Conservation (phyloP, 345 rosid genomes). For the Erucastrum elatum region DNA sequence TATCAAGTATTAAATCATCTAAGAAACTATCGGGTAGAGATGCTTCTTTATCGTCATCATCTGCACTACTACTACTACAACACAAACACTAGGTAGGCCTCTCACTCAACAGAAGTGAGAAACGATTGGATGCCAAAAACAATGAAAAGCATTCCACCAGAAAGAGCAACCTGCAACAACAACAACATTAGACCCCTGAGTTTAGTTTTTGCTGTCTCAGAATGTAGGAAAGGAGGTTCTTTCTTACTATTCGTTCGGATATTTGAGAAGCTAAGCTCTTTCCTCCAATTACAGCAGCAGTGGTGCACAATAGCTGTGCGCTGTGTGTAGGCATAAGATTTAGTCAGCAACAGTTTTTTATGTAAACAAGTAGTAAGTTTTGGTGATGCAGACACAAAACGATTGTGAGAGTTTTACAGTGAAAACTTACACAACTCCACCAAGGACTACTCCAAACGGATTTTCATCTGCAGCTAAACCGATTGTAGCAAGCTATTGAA, state of each 20-base stretch:
- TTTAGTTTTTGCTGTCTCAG: no score
- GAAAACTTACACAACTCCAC: conserved; percentile 44
- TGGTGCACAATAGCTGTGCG: conserved; percentile 87
- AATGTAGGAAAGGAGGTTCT: neutral
- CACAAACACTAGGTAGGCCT: conserved; percentile 13
- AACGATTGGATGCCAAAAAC: conserved; percentile 89
- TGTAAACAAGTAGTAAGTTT: no score
- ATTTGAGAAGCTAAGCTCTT: conserved; percentile 97
- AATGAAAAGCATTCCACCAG: conserved; percentile 89
- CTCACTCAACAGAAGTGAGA: conserved; percentile 54
- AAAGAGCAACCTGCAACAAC: conserved; percentile 73
- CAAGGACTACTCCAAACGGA: conserved; percentile 46
- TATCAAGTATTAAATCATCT: neutral
- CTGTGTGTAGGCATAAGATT: conserved; percentile 41
- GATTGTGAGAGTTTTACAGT: neutral
- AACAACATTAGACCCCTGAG: neutral
- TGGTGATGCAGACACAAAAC: neutral
- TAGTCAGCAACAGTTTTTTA: no score
- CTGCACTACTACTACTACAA: neutral
- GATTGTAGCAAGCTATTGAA: conserved; percentile 52
- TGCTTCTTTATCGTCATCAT: neutral
- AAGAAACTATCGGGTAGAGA: neutral
- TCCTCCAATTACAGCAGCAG: conserved; percentile 95
- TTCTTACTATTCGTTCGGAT: conserved; percentile 72
- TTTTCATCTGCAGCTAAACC: conserved; percentile 20